Conservation (phyloP, 2,329 filamentous ascomycete species). For the Trichoderma sp. region DNA sequence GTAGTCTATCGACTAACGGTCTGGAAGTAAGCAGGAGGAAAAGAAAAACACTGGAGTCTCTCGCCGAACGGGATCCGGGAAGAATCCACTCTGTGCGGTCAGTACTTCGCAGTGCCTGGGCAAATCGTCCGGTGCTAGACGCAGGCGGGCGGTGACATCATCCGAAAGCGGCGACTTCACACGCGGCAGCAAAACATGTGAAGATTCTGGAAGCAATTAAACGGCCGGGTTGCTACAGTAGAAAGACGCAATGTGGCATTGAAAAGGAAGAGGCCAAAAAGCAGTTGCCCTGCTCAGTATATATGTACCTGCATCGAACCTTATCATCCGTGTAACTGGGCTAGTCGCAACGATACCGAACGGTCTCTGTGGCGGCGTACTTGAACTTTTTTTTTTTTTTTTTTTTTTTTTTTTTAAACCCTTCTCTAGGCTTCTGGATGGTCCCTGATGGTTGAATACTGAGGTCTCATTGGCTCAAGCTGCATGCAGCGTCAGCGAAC, state of each 20-base stretch:
- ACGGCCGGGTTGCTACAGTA: not conserved
- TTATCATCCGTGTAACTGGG: not conserved
- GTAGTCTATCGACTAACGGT: constrained; percentile 2
- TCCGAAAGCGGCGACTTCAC: not conserved
- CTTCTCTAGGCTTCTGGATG: not conserved
- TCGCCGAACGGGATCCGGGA: not conserved
- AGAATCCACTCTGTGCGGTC: constrained; percentile 3
- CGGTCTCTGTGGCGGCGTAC: not conserved
- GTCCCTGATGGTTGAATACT: not conserved
- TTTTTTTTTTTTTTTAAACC: not conserved
- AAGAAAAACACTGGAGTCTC: not conserved
- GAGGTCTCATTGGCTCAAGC: not conserved
- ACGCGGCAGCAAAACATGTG: not conserved
- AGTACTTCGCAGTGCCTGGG: not conserved
- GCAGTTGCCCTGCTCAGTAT: not conserved
- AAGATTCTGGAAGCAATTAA: not conserved
- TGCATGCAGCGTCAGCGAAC: not conserved
- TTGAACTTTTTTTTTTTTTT: not conserved
- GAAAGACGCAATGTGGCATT: not conserved
- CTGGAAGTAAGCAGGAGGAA: not conserved
- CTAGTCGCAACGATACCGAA: not conserved
- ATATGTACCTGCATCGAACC: not conserved
- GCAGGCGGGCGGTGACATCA: constrained; percentile 13
- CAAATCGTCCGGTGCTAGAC: constrained; percentile 1
- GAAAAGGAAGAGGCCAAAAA: not conserved